Base-by-base conservation (phyloP, 495 filamentous ascomycete genomes). In the Hapsidospora chrysogenum region DNA sequence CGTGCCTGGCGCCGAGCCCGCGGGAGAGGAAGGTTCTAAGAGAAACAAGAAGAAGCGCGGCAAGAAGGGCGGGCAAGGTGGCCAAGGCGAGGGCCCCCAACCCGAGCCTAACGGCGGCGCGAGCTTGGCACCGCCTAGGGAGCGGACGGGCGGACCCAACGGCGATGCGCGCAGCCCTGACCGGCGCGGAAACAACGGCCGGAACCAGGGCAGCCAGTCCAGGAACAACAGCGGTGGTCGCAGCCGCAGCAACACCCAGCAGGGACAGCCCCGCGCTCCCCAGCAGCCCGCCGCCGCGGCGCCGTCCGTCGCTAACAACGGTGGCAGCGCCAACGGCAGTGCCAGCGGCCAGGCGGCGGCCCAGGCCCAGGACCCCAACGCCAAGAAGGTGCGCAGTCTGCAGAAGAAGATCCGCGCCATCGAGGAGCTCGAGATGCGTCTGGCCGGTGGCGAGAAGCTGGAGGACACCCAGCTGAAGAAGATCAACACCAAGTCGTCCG, bases 21-120 rank as follows among this genome's bases (percentile, higher is more conserved):
- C 60, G 26, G 74, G 77, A 20, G 72, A 94, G 86, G 57, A 68
- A 85, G 11, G 89, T 86, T 0, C 33, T 8, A 93, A 95, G 64
- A 97, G 96, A 63, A 95, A 95, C 74, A 96, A 95, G 71, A 97
- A 97, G 70, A 70, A 87, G 23, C 85, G 92, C 50, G 86, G 85
- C 36, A 94, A 92, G 67, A 96, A 95, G 57, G 72, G 74, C 18
- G 89, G 85, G 43, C 53, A 41, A 34, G 72, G 74, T 17, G 89
- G 85, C 42, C 53, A 41, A 34, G 53, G 20, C 39, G 53, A 45
- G 20, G 45, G 39, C 29, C 28, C 35, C 40, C 39, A 38, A 9
- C 9, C 46, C 41, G 19, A 40, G n/a, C 38, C 31, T 23, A 42
- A 31, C 2, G 48, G 43, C 17, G 46, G 49, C 9, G 53, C 48